Conservation (phyloP, 2,329 filamentous ascomycete species). For the Fusarium floridanum region DNA sequence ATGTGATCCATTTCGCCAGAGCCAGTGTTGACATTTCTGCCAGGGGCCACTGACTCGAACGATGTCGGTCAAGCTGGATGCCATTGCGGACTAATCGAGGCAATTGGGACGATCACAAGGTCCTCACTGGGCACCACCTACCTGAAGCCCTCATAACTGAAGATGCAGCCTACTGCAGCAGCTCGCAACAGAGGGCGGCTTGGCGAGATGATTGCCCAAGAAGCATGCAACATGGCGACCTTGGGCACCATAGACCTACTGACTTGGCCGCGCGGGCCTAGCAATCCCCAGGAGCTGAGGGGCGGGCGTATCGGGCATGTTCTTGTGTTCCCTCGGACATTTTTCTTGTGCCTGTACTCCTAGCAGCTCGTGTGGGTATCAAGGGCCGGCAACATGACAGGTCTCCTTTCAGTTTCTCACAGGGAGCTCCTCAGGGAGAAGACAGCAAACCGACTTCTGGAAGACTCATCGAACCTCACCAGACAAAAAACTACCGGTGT, state of each 20-base stretch:
- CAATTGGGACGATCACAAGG: background rate
- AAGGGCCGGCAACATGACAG: conserved; percentile 42
- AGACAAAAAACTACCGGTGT: conserved; percentile 24
- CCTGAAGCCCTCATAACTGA: background rate
- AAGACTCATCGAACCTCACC: conserved; percentile 31
- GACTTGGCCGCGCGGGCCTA: conserved; percentile 10
- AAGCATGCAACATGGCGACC: conserved; percentile 21
- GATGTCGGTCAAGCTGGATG: background rate
- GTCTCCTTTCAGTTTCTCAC: conserved; percentile 18
- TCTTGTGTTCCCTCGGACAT: conserved; percentile 54
- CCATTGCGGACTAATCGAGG: background rate
- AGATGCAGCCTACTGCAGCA: conserved; percentile 5
- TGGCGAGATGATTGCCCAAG: conserved; percentile 16
- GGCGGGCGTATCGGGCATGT: conserved; percentile 38
- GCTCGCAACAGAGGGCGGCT: conserved; percentile 5
- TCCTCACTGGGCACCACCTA: background rate
- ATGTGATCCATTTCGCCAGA: conserved; percentile 28
- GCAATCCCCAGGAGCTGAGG: conserved; percentile 27
- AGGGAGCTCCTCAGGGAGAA: conserved; percentile 11
- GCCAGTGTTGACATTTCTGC: conserved; percentile 15
- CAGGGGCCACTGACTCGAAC: conserved; percentile 20
- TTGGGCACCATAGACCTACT: conserved; percentile 18
- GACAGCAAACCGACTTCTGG: conserved; percentile 35
- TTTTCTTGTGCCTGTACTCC: conserved; percentile 57
- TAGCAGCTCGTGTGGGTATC: conserved; percentile 54